These are phyloP conservation scores for Candida nonsorbophila DNA, from an alignment of 805 yeast species.

Conservation along the genomic window DNA sequence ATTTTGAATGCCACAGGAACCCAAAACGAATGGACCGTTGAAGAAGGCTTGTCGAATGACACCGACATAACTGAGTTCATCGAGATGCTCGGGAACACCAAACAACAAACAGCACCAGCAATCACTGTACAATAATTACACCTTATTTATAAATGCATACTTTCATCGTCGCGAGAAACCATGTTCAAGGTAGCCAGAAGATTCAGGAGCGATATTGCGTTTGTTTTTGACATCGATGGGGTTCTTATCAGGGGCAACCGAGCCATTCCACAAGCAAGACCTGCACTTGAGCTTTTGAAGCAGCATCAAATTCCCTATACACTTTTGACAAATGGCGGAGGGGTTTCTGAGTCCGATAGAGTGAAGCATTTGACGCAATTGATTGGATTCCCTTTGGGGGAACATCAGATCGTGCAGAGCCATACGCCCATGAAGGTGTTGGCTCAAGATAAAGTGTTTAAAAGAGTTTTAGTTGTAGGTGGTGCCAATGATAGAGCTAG, in stretches of 20 bases:
- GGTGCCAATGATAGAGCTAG: slow-evolving; percentile 69
- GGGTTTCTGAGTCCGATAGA: slow-evolving; percentile 60
- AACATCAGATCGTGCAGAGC: slow-evolving; percentile 71
- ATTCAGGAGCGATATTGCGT: slow-evolving; percentile 14
- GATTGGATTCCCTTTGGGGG: slow-evolving; percentile 34
- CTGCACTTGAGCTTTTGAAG: slow-evolving; percentile 53
- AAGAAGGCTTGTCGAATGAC: no score
- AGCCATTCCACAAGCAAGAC: slow-evolving; percentile 60
- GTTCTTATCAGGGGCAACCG: slow-evolving; percentile 71
- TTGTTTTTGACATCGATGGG: slow-evolving; percentile 69
- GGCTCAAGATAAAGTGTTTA: slow-evolving; percentile 31
- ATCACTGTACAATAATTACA: no score
- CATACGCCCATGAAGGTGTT: slow-evolving; percentile 80
- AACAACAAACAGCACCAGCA: no score
- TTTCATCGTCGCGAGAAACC: no score
- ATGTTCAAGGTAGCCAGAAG: no score
- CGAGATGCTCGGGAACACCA: no score
- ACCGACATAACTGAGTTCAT: no score
- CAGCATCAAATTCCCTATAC: slow-evolving; percentile 63
- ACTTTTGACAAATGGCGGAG: slow-evolving; percentile 90
- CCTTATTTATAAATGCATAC: no score
- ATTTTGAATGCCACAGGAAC: slow-evolving; percentile 27
- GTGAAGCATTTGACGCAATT: slow-evolving; percentile 20
- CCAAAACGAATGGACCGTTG: slow-evolving; percentile 2
- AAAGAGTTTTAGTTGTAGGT: slow-evolving; percentile 78